Base-by-base conservation (phyloP, 768 basidiomycete genomes). In the Rhizopogon vulgaris region DNA sequence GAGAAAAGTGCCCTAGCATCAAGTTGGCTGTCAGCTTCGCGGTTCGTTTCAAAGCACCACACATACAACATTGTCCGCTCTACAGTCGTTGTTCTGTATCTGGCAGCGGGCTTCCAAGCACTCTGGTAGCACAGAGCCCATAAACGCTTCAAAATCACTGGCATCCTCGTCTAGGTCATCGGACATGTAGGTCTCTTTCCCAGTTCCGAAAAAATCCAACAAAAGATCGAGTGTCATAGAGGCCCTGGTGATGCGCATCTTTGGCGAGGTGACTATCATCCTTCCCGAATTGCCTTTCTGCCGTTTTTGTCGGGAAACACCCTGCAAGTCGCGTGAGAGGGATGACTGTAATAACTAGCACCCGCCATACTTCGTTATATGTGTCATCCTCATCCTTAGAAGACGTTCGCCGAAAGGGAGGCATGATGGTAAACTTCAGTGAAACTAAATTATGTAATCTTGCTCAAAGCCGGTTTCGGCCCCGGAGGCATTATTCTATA, bases 101-200 rank as follows among this genome's bases (percentile, higher is more conserved):
- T 65, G 6, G 60, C 50, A n/a, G 27, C 49, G 11, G 60, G 63
- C 64, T 39, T 64, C 64, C 27, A 71, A 51, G 22, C 62, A 69
- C 45, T 77, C 70, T 15, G 68, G 63, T 17, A 75, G 60, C 5
- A 71, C 39, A 5, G 50, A 47, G 22, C 66, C 64, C 39, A 74
- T 68, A 25, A 60, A 55, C 11, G 60, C 49, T 37, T 75, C 74
- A 53, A 75, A 73, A 32, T 52, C 56, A 36, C 41, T 42, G 27
- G 38, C 47, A 18, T 41, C 30, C 27, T 27, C 22, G 22, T 22
- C 41, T 30, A 24, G 42, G n/a, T 36, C 34, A 7, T 41, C 36
- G 17, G 38, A n/a, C 22, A 36, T 15, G 14, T 28, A 17, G 18
- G 27, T 32, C 8, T 39, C 24, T 18, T 49, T 15, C 37, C 56